phyloP scores from a whole-genome alignment of 2,329 filamentous ascomycete species.

The Chaetomiaceae sp. region DNA sequence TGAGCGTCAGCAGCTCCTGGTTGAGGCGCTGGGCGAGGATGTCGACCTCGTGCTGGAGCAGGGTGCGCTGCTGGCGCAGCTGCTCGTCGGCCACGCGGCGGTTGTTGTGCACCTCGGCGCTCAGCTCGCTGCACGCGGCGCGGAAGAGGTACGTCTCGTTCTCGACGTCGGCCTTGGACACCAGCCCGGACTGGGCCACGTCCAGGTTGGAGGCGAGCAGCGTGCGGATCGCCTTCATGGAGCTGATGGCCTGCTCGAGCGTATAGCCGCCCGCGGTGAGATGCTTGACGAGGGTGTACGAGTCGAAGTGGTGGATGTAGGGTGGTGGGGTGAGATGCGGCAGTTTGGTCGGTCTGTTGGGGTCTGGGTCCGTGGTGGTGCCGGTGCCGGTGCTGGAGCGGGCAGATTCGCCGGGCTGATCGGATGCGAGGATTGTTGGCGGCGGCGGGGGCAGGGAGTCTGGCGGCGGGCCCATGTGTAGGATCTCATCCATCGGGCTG shows the following conservation, averaged over 20 bases:
- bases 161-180: slow-evolving; percentile 88
- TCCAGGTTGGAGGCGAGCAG: slow-evolving; percentile 76
- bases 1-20: slow-evolving; percentile 75
- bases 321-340: slow-evolving; percentile 68
- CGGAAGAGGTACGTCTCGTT: slow-evolving; percentile 94
- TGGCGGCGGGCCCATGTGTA: slow-evolving; percentile 35
- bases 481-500: slow-evolving; percentile 48
- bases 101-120: slow-evolving; percentile 77
- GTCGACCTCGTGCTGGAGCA: slow-evolving; percentile 92
- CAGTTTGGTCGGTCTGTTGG: slow-evolving; percentile 25
- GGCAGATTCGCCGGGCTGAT: background rate
- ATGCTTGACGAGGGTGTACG: slow-evolving; percentile 79
- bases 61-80: slow-evolving; percentile 75
- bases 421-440: background rate
- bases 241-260: slow-evolving; percentile 67
- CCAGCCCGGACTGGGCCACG: slow-evolving; percentile 71
- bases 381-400: background rate
- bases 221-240: slow-evolving; percentile 87
- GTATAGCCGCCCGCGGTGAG: slow-evolving; percentile 69
- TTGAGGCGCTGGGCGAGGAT: slow-evolving; percentile 79
- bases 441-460: slow-evolving; percentile 3
- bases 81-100: slow-evolving; percentile 73
- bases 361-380: background rate
- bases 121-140: slow-evolving; percentile 87
- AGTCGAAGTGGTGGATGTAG: slow-evolving; percentile 96